A percentile compares a stretch with the other conserved stretches of the same genome.
These are phyloP conservation scores for Ambrosia trifida DNA, from an alignment of 129 eudicot genomes.

Conservation along the genomic window DNA sequence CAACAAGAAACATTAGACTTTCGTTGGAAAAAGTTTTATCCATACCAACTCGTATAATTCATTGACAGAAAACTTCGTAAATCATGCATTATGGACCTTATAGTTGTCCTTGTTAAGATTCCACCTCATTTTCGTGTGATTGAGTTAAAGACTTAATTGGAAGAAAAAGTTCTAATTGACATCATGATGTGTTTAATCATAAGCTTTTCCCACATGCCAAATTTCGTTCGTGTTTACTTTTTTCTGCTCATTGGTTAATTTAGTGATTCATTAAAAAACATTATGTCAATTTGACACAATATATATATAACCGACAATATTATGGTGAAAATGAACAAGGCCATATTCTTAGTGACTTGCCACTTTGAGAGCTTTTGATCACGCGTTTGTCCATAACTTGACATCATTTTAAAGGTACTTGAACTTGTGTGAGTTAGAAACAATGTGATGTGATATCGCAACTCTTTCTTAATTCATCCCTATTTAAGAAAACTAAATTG, in stretches of 20 bases:
- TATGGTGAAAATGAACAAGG: conserved; percentile 10
- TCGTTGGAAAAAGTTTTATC: background rate
- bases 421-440: background rate
- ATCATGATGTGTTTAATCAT: background rate
- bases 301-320: conserved; percentile 7
- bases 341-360: background rate
- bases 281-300: background rate
- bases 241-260: background rate
- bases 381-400: background rate
- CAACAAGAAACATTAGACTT: background rate
- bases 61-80: background rate
- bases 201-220: background rate
- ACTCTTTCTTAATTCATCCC: background rate
- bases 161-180: background rate
- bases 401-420: conserved; percentile 1
- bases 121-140: background rate
- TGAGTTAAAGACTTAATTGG: background rate
- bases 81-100: background rate
- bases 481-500: background rate
- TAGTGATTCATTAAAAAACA: background rate
- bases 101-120: background rate
- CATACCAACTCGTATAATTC: background rate
- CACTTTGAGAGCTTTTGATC: conserved; percentile 9
- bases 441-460: background rate
- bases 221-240: background rate